A percentile compares a stretch with the other conserved stretches of the same genome.
These are phyloP conservation scores for Cladosporium halotolerans DNA, from an alignment of 2,329 filamentous ascomycete species.

Conservation along the genomic window DNA sequence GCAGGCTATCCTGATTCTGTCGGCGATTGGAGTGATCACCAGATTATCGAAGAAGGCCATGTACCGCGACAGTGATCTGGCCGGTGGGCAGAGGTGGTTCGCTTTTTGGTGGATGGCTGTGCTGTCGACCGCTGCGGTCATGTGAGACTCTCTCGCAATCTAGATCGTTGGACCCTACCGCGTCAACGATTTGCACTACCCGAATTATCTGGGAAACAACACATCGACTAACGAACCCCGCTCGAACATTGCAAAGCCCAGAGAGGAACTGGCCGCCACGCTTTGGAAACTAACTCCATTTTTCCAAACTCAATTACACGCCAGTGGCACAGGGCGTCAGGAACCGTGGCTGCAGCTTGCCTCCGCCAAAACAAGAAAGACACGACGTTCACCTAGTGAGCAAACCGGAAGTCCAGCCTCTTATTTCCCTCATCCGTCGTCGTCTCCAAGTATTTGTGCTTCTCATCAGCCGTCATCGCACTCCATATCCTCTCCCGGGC, in stretches of 20 bases:
- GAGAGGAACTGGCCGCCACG: too few species aligned
- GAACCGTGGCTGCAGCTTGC: too few species aligned
- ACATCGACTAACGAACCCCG: too few species aligned
- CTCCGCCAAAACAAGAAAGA: neutral
- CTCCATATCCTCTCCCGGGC: conserved; percentile 29
- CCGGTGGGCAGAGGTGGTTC: neutral
- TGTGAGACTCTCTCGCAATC: neutral
- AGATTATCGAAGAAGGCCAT: neutral
- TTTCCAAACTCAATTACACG: too few species aligned
- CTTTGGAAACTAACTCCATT: too few species aligned
- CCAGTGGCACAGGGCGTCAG: too few species aligned
- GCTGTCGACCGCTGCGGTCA: neutral
- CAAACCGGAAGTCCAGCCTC: conserved; percentile 30
- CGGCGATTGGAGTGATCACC: conserved; percentile 3
- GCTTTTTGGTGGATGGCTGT: conserved; percentile 7
- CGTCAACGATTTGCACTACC: too few species aligned
- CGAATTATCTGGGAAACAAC: too few species aligned
- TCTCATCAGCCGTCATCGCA: conserved; percentile 33
- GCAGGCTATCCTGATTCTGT: conserved; percentile 5
- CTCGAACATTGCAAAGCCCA: too few species aligned
- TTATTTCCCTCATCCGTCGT: conserved; percentile 34
- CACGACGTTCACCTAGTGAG: conserved; percentile 21
- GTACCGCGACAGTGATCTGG: neutral
- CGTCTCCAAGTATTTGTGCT: conserved; percentile 28
- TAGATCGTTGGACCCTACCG: too few species aligned